Percentiles rank a stretch among this genome's conserved stretches.
phyloP scores from a whole-genome alignment of 1,284 basidiomycete genomes.

The Rhodofomes roseus region DNA sequence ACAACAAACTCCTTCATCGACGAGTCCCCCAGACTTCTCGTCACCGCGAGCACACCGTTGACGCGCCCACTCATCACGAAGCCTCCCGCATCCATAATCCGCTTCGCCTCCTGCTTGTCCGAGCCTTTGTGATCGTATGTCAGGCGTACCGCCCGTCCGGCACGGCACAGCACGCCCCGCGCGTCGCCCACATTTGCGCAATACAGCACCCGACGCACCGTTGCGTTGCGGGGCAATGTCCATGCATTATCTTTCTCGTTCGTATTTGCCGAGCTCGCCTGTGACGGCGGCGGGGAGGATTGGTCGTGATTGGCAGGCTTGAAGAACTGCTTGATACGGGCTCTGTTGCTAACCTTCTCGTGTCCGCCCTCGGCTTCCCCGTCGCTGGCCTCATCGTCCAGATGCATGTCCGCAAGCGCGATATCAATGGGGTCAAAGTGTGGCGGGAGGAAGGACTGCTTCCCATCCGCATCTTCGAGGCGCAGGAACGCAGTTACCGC shows the following conservation, averaged over 20 bases:
- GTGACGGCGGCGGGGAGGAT: constrained; percentile 3
- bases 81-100: constrained; percentile 96
- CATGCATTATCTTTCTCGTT: constrained; percentile 18
- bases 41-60: constrained; percentile 96
- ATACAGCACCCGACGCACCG: constrained; percentile 78
- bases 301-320: constrained; percentile 39
- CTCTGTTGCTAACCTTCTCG: constrained; percentile 24
- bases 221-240: constrained; percentile 43
- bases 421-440: constrained; percentile 26
- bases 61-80: constrained; percentile 99
- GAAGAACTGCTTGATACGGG: constrained; percentile 47
- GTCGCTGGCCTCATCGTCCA: constrained; percentile 12
- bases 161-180: constrained; percentile 84
- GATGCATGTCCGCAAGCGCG: constrained; percentile 24
- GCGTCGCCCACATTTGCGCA: constrained; percentile 97
- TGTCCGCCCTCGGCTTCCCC: constrained; percentile 31
- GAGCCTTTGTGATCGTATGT: constrained; percentile 99
- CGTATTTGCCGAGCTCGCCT: neutral
- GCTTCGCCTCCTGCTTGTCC: constrained; percentile 94
- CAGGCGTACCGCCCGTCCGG: constrained; percentile 86
- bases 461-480: constrained; percentile 77
- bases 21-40: constrained; percentile 92
- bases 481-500: constrained; percentile 97
- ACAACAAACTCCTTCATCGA: constrained; percentile 99
- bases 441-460: constrained; percentile 55